Evolutionary conservation across 2,329 filamentous ascomycete species (phyloP).

Genomic region (Akanthomyces lecanii): DNA sequence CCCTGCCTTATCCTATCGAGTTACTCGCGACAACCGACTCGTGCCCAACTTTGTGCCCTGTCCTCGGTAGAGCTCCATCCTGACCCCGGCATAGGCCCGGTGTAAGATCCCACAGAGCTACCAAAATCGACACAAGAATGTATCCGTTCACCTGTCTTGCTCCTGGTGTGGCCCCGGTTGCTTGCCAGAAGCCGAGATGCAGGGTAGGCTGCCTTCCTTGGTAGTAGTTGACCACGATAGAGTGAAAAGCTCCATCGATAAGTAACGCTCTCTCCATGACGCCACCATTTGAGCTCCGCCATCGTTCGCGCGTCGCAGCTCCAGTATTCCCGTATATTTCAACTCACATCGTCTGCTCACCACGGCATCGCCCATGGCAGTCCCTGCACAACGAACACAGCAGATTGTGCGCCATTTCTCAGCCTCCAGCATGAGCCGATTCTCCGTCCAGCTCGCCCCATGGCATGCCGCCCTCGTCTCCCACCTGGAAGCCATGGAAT

Average conservation of each 20-base stretch:
- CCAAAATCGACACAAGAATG: background rate
- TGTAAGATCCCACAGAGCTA: background rate
- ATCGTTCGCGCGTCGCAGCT: background rate
- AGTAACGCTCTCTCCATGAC: conserved; percentile 4
- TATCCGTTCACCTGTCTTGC: background rate
- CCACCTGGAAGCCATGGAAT: conserved; percentile 44
- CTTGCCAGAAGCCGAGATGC: background rate
- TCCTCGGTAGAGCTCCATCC: background rate
- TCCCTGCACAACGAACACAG: conserved; percentile 24
- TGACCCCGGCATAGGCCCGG: conserved; percentile 5
- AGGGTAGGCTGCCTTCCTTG: background rate
- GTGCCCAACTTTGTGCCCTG: background rate
- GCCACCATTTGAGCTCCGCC: conserved; percentile 2
- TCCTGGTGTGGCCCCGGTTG: background rate
- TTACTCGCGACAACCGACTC: conserved; percentile 8
- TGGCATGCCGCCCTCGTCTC: conserved; percentile 51
- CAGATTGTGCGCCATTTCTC: conserved; percentile 28
- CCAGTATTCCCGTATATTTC: background rate
- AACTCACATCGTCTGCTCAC: background rate
- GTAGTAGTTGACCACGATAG: too few relatives aligned
- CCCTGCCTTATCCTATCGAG: background rate
- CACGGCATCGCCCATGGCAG: conserved; percentile 11
- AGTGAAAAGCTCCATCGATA: background rate
- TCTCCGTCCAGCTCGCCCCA: conserved; percentile 37
- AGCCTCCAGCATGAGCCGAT: conserved; percentile 25